phyloP scores from a whole-genome alignment of 1,139 yeast genomes.

The Pichia sp. region DNA sequence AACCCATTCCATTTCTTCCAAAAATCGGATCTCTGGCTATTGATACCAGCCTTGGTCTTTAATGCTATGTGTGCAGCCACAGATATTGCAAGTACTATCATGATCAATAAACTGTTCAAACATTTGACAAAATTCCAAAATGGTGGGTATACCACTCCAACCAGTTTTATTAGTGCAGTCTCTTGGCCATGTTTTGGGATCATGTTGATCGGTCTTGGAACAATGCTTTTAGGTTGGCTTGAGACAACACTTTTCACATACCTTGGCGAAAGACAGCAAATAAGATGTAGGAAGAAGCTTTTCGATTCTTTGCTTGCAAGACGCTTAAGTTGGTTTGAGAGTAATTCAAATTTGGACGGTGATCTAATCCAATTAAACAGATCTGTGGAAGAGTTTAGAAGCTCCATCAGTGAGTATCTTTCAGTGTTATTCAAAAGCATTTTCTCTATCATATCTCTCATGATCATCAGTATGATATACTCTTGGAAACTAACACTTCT shows the following conservation, averaged over 20 bases:
- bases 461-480: constrained; percentile 62
- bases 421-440: constrained; percentile 49
- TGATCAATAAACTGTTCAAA: constrained; percentile 60
- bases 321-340: constrained; percentile 55
- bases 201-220: constrained; percentile 49
- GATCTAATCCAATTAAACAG: constrained; percentile 59
- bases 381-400: constrained; percentile 70
- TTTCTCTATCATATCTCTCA: constrained; percentile 47
- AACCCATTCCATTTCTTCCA: constrained; percentile 17
- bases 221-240: constrained; percentile 45
- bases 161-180: constrained; percentile 37
- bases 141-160: constrained; percentile 26
- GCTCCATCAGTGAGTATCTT: constrained; percentile 61
- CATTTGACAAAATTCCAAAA: constrained; percentile 36
- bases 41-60: constrained; percentile 13
- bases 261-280: constrained; percentile 67
- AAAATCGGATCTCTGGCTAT: constrained; percentile 15
- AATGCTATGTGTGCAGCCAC: constrained; percentile 26
- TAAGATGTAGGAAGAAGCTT: constrained; percentile 43
- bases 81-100: constrained; percentile 56
- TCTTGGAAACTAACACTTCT: constrained; percentile 84
- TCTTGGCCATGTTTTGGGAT: constrained; percentile 46
- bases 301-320: constrained; percentile 33
- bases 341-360: constrained; percentile 49
- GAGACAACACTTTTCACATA: constrained; percentile 58